Base-by-base conservation (phyloP, 495 filamentous ascomycete species). In the Penicillium parvum region DNA sequence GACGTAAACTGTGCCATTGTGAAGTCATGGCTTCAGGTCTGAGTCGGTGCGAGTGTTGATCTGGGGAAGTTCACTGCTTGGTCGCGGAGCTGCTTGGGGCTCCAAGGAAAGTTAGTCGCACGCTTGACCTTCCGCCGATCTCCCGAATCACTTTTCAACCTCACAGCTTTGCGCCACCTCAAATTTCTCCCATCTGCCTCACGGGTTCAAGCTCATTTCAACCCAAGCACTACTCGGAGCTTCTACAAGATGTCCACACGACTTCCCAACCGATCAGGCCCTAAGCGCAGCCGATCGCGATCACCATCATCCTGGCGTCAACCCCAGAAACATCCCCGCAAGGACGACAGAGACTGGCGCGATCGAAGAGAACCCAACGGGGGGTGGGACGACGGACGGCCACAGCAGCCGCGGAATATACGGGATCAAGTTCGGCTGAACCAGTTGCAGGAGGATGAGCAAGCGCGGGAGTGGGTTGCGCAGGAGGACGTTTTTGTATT, bases 401-500 rank as follows among this genome's bases (percentile, higher is more conserved):
- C 57, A 3, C 64, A 60, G 14, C 65, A 61, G 41, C 50, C 54
- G 8, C 56, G 66, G 18, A 63, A 60, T 38, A 71, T 66, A 59
- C 67, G 61, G 38, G 74, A 77, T 28, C 73, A 77, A 55, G 60
- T 74, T 19, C 75, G 74, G 6, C 64, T 79, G 22, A 84, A 82
- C 47, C 70, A 78, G 40, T 66, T 79, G 3, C 77, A 82, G 51
- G 81, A 84, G 56, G 86, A 88, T 40, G 82, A 90, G 59, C 87
- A 88, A 50, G 85, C 79, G 51, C 75, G 82, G 27, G 73, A 83
- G 53, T 99, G 94, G 78, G 84, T 99, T 16, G 83, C 90, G 38
- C 86, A 92, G 58, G 92, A 99, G 64, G 92, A 97, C 66, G 78
- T 84, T 39, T 99, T 99, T 57, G 92, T 99, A 15, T 72, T 99